A percentile compares a stretch with the other conserved stretches of the same genome.
Evolutionary conservation across 371 early-diverging fungal species (phyloP).

Genomic region (Circinella minor): DNA sequence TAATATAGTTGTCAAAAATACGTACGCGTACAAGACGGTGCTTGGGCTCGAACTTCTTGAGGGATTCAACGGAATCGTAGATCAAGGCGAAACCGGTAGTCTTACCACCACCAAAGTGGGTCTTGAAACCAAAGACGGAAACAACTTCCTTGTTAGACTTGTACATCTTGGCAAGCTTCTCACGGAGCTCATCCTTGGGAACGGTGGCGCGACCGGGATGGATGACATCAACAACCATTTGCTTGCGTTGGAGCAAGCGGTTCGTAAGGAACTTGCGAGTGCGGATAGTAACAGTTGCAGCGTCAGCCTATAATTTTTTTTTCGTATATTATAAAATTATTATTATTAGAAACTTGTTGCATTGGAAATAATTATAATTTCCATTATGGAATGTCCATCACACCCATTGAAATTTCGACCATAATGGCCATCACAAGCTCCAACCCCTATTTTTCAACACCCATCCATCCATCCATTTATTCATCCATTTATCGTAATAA

Average conservation of each 20-base stretch:
- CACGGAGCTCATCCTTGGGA: slow-evolving; percentile 92
- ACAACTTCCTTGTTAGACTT: slow-evolving; percentile 91
- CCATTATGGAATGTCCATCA: background rate
- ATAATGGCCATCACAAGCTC: background rate
- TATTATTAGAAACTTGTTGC: no score
- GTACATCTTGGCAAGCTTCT: slow-evolving; percentile 96
- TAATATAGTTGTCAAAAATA: slow-evolving; percentile 15
- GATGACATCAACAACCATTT: slow-evolving; percentile 97
- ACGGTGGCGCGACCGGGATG: slow-evolving; percentile 95
- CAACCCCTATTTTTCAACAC: background rate
- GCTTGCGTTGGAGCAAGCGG: slow-evolving; percentile 97
- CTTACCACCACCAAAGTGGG: slow-evolving; percentile 98
- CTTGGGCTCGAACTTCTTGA: slow-evolving; percentile 99
- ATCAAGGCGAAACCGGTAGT: slow-evolving; percentile 97
- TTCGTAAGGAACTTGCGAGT: slow-evolving; percentile 99
- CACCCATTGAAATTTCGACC: background rate
- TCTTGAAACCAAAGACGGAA: slow-evolving; percentile 96
- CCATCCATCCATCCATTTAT: slow-evolving; percentile 11
- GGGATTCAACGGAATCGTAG: slow-evolving; percentile 95
- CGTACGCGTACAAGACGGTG: slow-evolving; percentile 87
- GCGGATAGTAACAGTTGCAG: slow-evolving; percentile 86
- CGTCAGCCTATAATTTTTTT: slow-evolving; percentile 40
- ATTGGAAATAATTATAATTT: background rate
- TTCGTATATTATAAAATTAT: no score
- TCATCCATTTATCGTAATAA: background rate